Evolutionary conservation across 2,329 filamentous ascomycete species (phyloP), one percentile per base, ranked within the genome.

Genomic region (Trichoderma harzianum): DNA sequence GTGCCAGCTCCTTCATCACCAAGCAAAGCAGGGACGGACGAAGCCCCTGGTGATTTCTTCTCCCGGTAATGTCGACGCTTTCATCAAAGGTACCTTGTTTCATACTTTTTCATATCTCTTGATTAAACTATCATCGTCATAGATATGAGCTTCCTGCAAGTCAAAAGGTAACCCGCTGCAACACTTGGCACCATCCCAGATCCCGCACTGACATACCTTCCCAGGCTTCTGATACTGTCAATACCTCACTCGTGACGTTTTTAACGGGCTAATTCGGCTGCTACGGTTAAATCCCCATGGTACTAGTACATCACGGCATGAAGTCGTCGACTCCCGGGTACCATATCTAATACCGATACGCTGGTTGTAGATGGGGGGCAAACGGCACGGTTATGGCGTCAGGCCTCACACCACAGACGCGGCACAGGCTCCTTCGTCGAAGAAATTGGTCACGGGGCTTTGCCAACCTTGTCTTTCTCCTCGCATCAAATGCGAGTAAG

Each of bases 381-480:
- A 53, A 61, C 26, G 39, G 66, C 24, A 60, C 30, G 36, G 66
- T 34, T 47, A 61, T 69, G 66, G 66, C 55, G 66, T 69, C 66
- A 69, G 55, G 36, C 16, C 36, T 43, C 34, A 47, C 36, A 43
- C n/a, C 53, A 14, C 6, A 5, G 11, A 32, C 18, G 32, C 26
- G 32, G n/a, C 43, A 24, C 63, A 55, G 7, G 11, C 66, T 61
- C 36, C 28, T 47, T 21, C 18, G 36, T 43, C 55, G 24, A 55
- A 55, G 32, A 61, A 51, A 26, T 28, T 21, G 32, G 39, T 69
- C 67, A 69, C 67, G 67, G 28, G 67, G 67, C 67, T 62, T n/a
- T 6, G 34, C 24, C 57, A 36, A 36, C 67, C 67, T 36, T 32
- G 67, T 69, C 32, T 30, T 36, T 34, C 24, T 28, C 16, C 53